A percentile compares a stretch with the other conserved stretches of the same genome.
These are phyloP conservation scores for Thielaviopsis ethacetica DNA, from an alignment of 2,329 filamentous ascomycete species.

Conservation along the genomic window DNA sequence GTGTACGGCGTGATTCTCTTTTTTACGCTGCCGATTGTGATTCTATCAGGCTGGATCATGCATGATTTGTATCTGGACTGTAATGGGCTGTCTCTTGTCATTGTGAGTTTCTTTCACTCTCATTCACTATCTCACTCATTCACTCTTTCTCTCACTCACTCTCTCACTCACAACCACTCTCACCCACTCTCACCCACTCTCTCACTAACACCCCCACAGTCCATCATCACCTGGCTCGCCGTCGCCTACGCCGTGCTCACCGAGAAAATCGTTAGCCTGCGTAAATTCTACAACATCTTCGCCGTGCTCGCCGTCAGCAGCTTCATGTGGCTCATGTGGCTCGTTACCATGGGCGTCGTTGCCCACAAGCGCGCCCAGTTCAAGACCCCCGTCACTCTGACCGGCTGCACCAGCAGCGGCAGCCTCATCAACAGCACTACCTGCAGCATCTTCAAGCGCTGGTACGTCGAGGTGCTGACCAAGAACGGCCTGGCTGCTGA, in stretches of 20 bases:
- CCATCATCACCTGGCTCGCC: slow-evolving; percentile 29
- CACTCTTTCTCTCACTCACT: too few species aligned
- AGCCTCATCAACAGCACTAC: slow-evolving; percentile 23
- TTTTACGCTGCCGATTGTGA: slow-evolving; percentile 27
- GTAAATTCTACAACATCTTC: slow-evolving; percentile 25
- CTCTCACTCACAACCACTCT: too few species aligned
- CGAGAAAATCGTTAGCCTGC: slow-evolving; percentile 23
- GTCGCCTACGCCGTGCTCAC: slow-evolving; percentile 26
- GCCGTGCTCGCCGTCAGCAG: slow-evolving; percentile 28
- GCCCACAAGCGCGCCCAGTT: slow-evolving; percentile 25
- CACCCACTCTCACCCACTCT: not conserved
- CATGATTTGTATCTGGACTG: slow-evolving; percentile 24
- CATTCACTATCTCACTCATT: not conserved
- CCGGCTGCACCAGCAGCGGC: slow-evolving; percentile 22
- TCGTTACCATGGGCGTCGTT: slow-evolving; percentile 25
- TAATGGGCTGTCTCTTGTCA: slow-evolving; percentile 25
- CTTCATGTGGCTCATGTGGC: slow-evolving; percentile 30
- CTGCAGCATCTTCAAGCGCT: slow-evolving; percentile 20
- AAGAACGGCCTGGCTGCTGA: slow-evolving; percentile 21
- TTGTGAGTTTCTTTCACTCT: slow-evolving; percentile 19
- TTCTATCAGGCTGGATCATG: slow-evolving; percentile 25
- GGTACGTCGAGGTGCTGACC: slow-evolving; percentile 19
- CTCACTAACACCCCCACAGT: slow-evolving; percentile 19
- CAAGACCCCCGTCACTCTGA: slow-evolving; percentile 18
- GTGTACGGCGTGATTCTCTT: slow-evolving; percentile 26